These are phyloP conservation scores for Nothophytophthora sp. DNA, from an alignment of 352 stramenopile species.

Conservation along the genomic window DNA sequence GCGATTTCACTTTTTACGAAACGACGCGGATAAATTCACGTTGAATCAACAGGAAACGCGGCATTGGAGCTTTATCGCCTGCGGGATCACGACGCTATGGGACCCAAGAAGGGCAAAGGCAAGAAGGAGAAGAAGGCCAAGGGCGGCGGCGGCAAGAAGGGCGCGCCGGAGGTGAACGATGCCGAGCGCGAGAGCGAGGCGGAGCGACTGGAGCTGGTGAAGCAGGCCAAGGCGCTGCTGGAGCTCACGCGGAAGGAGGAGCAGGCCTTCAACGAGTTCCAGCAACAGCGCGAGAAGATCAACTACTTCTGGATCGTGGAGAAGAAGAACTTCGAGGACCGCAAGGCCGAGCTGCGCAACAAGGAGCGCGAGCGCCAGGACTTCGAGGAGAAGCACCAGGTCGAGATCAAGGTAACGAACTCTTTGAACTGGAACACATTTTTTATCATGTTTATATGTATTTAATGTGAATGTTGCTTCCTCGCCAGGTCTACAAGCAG, in stretches of 20 bases:
- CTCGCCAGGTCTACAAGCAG: constrained; percentile 91
- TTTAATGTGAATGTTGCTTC: not conserved
- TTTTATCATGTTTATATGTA: not conserved
- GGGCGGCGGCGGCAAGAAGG: constrained; percentile 52
- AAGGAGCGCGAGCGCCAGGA: constrained; percentile 96
- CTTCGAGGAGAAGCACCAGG: constrained; percentile 94
- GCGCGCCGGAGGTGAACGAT: constrained; percentile 49
- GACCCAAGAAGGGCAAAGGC: constrained; percentile 59
- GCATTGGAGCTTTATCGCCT: too few relatives aligned
- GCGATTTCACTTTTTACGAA: constrained; percentile 15
- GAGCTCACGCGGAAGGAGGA: constrained; percentile 90
- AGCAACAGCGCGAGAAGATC: constrained; percentile 95
- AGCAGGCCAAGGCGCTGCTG: constrained; percentile 73
- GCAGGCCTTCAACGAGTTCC: constrained; percentile 94
- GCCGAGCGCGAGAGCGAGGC: constrained; percentile 60
- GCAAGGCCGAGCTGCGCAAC: constrained; percentile 91
- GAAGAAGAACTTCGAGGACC: constrained; percentile 96
- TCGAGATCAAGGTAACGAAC: constrained; percentile 91
- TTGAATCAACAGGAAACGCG: not conserved
- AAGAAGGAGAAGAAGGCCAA: constrained; percentile 55
- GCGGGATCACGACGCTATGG: constrained; percentile 36
- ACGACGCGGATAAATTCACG: constrained; percentile 2
- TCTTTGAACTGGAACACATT: not conserved
- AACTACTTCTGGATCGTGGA: constrained; percentile 98
- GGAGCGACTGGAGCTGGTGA: constrained; percentile 71